phyloP scores from a whole-genome alignment of 345 rosid species.

The Odontarrhena argentea region DNA sequence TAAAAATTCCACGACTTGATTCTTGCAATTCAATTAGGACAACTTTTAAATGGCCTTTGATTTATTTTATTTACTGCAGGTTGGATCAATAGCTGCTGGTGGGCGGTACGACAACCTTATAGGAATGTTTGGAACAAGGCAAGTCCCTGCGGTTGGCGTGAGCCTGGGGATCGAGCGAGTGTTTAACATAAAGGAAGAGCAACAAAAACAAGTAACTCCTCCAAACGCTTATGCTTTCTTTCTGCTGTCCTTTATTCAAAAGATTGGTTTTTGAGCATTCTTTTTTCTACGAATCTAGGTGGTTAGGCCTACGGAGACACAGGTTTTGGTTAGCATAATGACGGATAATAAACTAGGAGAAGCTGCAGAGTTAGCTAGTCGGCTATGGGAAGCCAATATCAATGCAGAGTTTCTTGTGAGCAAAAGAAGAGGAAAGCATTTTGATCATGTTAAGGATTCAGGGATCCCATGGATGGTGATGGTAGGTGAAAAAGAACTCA shows the following conservation, averaged over 20 bases:
- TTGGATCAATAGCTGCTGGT: constrained; percentile 94
- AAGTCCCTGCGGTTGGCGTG: constrained; percentile 92
- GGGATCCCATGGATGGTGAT: constrained; percentile 59
- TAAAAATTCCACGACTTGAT: constrained; percentile 29
- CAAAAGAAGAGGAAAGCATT: constrained; percentile 64
- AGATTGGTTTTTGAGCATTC: neutral
- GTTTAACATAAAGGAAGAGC: constrained; percentile 84
- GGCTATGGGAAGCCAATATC: constrained; percentile 63
- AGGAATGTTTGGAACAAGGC: constrained; percentile 84
- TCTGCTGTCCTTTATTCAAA: neutral
- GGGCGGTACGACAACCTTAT: constrained; percentile 92
- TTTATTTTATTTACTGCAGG: constrained; percentile 47
- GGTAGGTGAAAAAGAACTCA: constrained; percentile 64
- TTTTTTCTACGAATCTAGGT: constrained; percentile 42
- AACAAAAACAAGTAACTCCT: constrained; percentile 60
- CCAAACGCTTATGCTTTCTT: constrained; percentile 1
- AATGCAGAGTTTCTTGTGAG: constrained; percentile 69
- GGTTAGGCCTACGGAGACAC: constrained; percentile 72
- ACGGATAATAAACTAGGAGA: constrained; percentile 54
- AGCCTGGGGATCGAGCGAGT: constrained; percentile 95
- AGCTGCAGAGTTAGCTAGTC: constrained; percentile 68
- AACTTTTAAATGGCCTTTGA: neutral
- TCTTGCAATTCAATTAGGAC: neutral
- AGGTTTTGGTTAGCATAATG: constrained; percentile 63
- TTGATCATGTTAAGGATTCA: constrained; percentile 28